phyloP scores from a whole-genome alignment of 306 rosid species.

The Potentilla sterilis region DNA sequence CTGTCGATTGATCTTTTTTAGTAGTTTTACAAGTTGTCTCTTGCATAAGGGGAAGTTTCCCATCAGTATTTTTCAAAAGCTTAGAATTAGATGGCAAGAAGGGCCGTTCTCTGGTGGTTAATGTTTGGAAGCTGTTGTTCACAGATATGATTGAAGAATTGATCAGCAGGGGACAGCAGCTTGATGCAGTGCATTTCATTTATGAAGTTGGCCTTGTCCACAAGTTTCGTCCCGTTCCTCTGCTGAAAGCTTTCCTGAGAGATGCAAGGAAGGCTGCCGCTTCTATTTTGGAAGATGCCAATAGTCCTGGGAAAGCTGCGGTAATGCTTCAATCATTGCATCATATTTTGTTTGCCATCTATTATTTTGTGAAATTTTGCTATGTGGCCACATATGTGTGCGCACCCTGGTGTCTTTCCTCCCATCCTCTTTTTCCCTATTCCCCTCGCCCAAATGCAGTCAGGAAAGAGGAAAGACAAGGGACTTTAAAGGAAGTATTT shows the following conservation, averaged over 20 bases:
- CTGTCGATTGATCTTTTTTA: neutral
- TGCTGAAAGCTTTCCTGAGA: constrained; percentile 80
- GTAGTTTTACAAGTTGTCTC: neutral
- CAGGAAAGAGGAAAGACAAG: neutral
- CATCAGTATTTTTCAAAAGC: neutral
- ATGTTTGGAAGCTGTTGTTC: constrained; percentile 11
- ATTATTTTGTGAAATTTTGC: neutral
- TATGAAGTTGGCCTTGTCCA: constrained; percentile 87
- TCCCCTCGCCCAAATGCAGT: neutral
- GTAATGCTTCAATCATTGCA: constrained; percentile 41
- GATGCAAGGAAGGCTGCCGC: constrained; percentile 97
- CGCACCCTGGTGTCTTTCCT: neutral
- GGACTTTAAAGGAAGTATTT: neutral
- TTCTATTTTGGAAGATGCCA: constrained; percentile 85
- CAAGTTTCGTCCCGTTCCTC: constrained; percentile 84
- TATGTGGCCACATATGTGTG: neutral
- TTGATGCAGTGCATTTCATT: constrained; percentile 96
- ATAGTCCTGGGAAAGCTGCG: constrained; percentile 84
- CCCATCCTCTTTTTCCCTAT: neutral
- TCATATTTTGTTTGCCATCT: neutral
- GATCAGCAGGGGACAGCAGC: constrained; percentile 96
- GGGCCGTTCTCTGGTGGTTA: neutral
- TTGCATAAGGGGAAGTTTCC: neutral
- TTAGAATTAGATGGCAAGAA: neutral
- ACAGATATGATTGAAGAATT: constrained; percentile 94